These are phyloP conservation scores for Elongisporangium prolatum DNA, from an alignment of 352 stramenopile species.

Conservation along the genomic window DNA sequence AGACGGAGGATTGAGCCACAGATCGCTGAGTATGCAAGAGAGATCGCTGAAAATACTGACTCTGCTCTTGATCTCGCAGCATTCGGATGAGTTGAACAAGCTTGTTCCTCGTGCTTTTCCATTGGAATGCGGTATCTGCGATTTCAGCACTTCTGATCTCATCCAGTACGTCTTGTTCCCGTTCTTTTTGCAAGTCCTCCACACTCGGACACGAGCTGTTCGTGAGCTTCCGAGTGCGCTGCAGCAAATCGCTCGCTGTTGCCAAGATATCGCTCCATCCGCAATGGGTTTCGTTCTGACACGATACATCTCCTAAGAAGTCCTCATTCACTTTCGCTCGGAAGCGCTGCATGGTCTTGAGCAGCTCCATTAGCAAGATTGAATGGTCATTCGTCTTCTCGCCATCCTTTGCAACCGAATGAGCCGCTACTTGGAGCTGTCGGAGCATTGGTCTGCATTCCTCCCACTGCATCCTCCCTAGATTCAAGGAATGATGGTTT, in stretches of 20 bases:
- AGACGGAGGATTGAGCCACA: constrained; percentile 8
- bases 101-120: too few species aligned
- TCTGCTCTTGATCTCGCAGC: constrained; percentile 25
- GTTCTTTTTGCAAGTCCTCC: too few species aligned
- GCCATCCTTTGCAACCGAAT: constrained; percentile 3
- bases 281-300: background rate
- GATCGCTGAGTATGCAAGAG: constrained; percentile 21
- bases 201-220: too few species aligned
- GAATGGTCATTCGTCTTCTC: constrained; percentile 4
- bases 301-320: constrained; percentile 7
- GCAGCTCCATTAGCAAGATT: constrained; percentile 11
- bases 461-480: too few species aligned
- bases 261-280: too few species aligned
- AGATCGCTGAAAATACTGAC: constrained; percentile 23
- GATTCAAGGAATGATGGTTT: too few species aligned
- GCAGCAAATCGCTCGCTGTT: too few species aligned
- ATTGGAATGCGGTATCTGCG: too few species aligned
- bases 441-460: background rate
- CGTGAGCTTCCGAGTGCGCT: too few species aligned
- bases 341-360: constrained; percentile 20
- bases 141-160: background rate
- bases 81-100: constrained; percentile 11
- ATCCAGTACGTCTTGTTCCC: too few species aligned
- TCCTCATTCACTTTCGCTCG: constrained; percentile 10
- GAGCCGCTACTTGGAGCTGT: constrained; percentile 24